Base-by-base conservation (phyloP, 352 stramenopile genomes). In the Blastocystis sp. region DNA sequence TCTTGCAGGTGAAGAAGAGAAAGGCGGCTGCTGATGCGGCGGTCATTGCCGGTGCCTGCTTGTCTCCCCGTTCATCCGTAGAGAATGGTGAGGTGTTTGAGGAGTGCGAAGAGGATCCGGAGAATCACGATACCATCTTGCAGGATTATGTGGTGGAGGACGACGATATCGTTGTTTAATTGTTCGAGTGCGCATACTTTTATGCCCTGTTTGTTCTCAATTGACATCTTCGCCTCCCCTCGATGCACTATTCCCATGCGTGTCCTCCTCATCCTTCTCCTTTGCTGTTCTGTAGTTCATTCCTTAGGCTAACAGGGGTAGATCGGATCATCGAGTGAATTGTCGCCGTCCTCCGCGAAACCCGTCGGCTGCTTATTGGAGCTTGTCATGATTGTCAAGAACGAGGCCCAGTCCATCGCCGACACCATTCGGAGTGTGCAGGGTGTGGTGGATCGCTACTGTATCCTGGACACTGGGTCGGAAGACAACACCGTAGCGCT, bases 1-100 rank as follows among this genome's bases (percentile, higher is more conserved):
- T 99, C 24, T 94, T 98, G 3, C 59, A 88, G 90, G 94, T 93
- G 61, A 98, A 98, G 91, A 98, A 98, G 92, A 90, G 97, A 89
- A 92, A 94, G 43, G 92, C 94, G 74, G 92, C 93, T n/a, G 94
- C 95, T 88, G 90, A 91, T 24, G 90, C 93, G 68, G 61, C 57
- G 6, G 54, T 19, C 62, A 63, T 21, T 92, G 87, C 91, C 91
- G 24, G 92, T 91, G 82, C 92, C 91, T 84, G 92, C 93, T 74
- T 91, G 74, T n/a, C 89, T 3, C 34, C 21, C 3, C 2, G 3
- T 63, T 65, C 4, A 48, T 14, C 24, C 11, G 0, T 70, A 90
- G 48, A 60, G 65, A 77, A 68, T 28, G 52, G 71, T 40, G 74
- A 84, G 52, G 57, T 48, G 34, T 84, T 84, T 59, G 74, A 84